A percentile compares a stretch with the other conserved stretches of the same genome.
These are phyloP conservation scores for Tylopilus rubrobrunneus DNA, from an alignment of 768 basidiomycete genomes.

Conservation along the genomic window DNA sequence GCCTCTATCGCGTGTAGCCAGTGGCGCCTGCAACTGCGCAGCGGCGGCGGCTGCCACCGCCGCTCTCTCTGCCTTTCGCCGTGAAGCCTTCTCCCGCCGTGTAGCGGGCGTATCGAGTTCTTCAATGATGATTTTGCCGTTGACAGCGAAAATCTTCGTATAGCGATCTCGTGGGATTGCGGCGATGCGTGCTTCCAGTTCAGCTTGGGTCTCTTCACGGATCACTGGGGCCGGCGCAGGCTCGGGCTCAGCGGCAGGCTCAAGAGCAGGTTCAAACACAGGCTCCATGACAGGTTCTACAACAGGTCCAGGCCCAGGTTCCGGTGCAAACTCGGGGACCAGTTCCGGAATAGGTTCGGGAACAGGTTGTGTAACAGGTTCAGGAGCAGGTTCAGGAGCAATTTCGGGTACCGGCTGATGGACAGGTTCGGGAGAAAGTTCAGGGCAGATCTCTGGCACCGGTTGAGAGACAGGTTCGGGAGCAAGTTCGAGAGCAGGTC, in stretches of 20 bases:
- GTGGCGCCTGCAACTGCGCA: slow-evolving; percentile 9
- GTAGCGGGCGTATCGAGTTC: slow-evolving; percentile 69
- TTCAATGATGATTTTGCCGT: slow-evolving; percentile 61
- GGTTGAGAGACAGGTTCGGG: background rate
- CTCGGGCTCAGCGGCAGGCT: background rate
- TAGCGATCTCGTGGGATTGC: slow-evolving; percentile 28
- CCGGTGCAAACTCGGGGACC: no score
- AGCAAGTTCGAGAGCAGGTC: no score
- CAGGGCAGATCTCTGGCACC: background rate
- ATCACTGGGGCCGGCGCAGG: background rate
- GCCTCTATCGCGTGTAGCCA: slow-evolving; percentile 1
- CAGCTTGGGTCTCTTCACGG: slow-evolving; percentile 9
- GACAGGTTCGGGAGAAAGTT: background rate
- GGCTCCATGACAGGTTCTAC: background rate
- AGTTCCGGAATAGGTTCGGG: no score
- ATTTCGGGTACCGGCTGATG: background rate
- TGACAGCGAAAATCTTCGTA: slow-evolving; percentile 31
- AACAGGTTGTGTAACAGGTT: no score
- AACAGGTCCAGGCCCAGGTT: no score
- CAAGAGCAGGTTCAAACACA: background rate
- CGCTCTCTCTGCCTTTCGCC: slow-evolving; percentile 38
- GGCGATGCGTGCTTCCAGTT: slow-evolving; percentile 27
- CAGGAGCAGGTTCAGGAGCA: no score
- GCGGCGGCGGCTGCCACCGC: slow-evolving; percentile 19
- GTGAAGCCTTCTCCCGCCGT: slow-evolving; percentile 53